Evolutionary conservation across 306 rosid genomes (phyloP).

Genomic region (Prunus kanzakura): DNA sequence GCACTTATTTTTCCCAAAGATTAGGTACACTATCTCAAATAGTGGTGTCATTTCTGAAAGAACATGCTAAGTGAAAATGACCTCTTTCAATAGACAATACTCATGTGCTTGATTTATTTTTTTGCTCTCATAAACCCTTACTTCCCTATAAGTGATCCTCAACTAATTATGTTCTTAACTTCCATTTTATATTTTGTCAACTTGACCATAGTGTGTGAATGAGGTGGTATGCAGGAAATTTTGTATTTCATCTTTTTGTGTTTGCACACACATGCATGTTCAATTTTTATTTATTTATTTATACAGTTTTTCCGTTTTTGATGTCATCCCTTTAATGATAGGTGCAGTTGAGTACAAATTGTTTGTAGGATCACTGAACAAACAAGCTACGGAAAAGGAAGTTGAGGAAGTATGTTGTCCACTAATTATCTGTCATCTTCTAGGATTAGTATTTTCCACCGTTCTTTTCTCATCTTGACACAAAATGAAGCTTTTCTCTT

Average conservation of each 20-base stretch:
- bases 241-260: constrained; percentile 1
- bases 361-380: constrained; percentile 93
- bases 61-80: background rate
- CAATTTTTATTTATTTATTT: background rate
- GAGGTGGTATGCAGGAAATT: background rate
- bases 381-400: constrained; percentile 80
- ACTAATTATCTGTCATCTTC: constrained; percentile 19
- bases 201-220: background rate
- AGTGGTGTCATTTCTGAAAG: background rate
- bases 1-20: background rate
- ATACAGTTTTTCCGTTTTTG: constrained; percentile 17
- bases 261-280: background rate
- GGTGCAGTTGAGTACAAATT: constrained; percentile 97
- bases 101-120: background rate
- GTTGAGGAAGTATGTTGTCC: constrained; percentile 78
- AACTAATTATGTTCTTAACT: background rate
- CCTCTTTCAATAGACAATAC: background rate
- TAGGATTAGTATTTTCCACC: constrained; percentile 2
- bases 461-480: constrained; percentile 7
- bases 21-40: background rate
- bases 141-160: background rate
- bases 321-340: constrained; percentile 31
- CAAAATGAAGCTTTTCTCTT: background rate
- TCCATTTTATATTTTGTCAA: background rate
- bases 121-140: background rate